Evolutionary conservation across 2,329 filamentous ascomycete genomes (phyloP).

Genomic region (Xylaria sp.): DNA sequence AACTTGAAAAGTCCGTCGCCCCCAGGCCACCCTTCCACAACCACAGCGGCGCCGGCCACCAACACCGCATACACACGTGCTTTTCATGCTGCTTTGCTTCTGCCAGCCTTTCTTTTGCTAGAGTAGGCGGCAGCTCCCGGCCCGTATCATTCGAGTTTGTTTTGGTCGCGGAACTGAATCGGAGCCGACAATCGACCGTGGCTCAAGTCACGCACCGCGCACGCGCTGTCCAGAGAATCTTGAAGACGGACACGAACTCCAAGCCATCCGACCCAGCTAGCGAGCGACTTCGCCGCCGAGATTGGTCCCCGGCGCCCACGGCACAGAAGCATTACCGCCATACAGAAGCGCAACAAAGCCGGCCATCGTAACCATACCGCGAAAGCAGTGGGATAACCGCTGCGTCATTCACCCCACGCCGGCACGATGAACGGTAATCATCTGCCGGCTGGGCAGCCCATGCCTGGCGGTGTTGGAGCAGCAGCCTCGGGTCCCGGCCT

Average conservation of each 20-base stretch:
- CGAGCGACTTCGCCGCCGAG: conserved; percentile 6
- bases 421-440: conserved; percentile 79
- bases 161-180: conserved; percentile 31
- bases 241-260: neutral
- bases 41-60: neutral
- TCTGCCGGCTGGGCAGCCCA: conserved; percentile 77
- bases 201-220: conserved; percentile 23
- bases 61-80: conserved; percentile 7
- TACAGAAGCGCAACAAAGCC: conserved; percentile 7
- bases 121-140: neutral
- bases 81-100: conserved; percentile 15
- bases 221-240: conserved; percentile 15
- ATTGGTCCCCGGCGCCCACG: neutral
- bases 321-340: neutral
- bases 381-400: conserved; percentile 41
- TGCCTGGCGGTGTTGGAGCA: conserved; percentile 48
- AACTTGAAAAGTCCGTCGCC: neutral
- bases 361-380: neutral
- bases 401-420: conserved; percentile 58
- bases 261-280: neutral
- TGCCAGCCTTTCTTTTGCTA: conserved; percentile 7
- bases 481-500: conserved; percentile 35
- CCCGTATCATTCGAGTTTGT: conserved; percentile 3
- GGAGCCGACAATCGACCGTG: conserved; percentile 32
- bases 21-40: neutral